These are phyloP conservation scores for Leptodontidium sp. DNA, from an alignment of 2,329 filamentous ascomycete species.

Conservation along the genomic window DNA sequence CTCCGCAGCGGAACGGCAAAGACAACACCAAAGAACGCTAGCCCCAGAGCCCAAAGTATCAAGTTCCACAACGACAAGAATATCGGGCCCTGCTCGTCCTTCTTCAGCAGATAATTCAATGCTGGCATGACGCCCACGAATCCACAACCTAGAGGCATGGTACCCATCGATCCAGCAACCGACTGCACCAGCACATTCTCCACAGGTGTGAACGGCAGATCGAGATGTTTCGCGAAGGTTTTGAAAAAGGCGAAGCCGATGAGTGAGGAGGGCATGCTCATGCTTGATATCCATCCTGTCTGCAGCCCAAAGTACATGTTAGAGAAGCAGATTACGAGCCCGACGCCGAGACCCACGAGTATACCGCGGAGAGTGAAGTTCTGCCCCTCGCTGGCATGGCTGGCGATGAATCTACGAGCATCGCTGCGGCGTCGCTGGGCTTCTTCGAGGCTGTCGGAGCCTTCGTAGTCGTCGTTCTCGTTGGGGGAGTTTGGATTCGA, in stretches of 20 bases:
- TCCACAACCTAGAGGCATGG: slow-evolving; percentile 94
- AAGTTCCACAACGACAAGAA: slow-evolving; percentile 77
- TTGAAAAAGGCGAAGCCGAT: slow-evolving; percentile 97
- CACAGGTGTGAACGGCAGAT: slow-evolving; percentile 87
- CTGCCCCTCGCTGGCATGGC: slow-evolving; percentile 50
- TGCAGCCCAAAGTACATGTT: slow-evolving; percentile 99
- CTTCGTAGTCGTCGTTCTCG: slow-evolving; percentile 22
- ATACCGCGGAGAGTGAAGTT: slow-evolving; percentile 90
- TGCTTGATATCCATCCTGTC: slow-evolving; percentile 81
- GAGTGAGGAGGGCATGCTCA: slow-evolving; percentile 96
- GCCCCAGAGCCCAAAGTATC: slow-evolving; percentile 87
- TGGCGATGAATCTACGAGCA: slow-evolving; percentile 42
- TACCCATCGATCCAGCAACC: slow-evolving; percentile 92
- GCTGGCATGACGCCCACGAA: slow-evolving; percentile 96
- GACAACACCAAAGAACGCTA: slow-evolving; percentile 96
- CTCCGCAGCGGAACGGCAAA: slow-evolving; percentile 91
- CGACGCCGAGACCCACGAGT: slow-evolving; percentile 80
- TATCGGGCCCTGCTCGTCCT: slow-evolving; percentile 81
- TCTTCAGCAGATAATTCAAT: slow-evolving; percentile 82
- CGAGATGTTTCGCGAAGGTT: slow-evolving; percentile 73
- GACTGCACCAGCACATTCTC: slow-evolving; percentile 98
- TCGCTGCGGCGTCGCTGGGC: slow-evolving; percentile 40
- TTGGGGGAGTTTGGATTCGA: slow-evolving; percentile 17
- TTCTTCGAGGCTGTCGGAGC: slow-evolving; percentile 9
- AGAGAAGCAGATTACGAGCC: slow-evolving; percentile 90